These are phyloP conservation scores for Fusarium sp. DNA, from an alignment of 2,329 filamentous ascomycete genomes.

Conservation along the genomic window DNA sequence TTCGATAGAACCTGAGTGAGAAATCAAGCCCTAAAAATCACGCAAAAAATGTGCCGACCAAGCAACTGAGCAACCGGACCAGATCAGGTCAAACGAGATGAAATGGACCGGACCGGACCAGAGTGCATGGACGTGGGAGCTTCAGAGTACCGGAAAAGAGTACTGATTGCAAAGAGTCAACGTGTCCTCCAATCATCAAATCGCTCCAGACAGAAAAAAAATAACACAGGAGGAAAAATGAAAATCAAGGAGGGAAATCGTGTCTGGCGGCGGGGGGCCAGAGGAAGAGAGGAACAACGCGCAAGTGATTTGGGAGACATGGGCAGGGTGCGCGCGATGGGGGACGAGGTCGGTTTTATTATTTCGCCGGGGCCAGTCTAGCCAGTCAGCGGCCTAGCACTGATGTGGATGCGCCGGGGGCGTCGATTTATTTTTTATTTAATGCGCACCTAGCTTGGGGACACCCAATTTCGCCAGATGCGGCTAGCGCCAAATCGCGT, in stretches of 20 bases:
- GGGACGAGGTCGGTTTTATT: slow-evolving; percentile 42
- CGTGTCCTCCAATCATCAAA: slow-evolving; percentile 34
- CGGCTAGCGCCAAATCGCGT: slow-evolving; percentile 48
- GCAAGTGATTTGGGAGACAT: slow-evolving; percentile 26
- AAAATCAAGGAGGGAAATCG: slow-evolving; percentile 4
- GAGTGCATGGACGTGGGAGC: slow-evolving; percentile 16
- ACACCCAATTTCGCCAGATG: slow-evolving; percentile 48
- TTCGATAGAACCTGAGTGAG: slow-evolving; percentile 2
- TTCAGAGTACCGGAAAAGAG: slow-evolving; percentile 23
- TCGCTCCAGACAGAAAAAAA: slow-evolving; percentile 16
- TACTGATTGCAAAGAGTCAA: slow-evolving; percentile 5
- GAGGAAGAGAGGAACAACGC: slow-evolving; percentile 21
- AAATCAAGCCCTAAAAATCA: slow-evolving; percentile 3
- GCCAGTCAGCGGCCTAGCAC: not conserved
- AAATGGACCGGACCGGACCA: slow-evolving; percentile 8
- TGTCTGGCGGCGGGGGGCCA: not conserved
- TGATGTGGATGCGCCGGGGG: slow-evolving; percentile 39
- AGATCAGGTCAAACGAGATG: slow-evolving; percentile 15
- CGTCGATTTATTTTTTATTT: slow-evolving; percentile 46
- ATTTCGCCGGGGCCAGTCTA: slow-evolving; percentile 23
- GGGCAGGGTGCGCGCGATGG: not conserved
- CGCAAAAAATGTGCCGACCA: slow-evolving; percentile 14
- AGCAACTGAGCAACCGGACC: slow-evolving; percentile 23
- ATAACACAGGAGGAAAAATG: slow-evolving; percentile 8
- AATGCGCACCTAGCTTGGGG: slow-evolving; percentile 26